Percentiles rank a stretch among this genome's conserved stretches.
phyloP scores from a whole-genome alignment of 2,329 filamentous ascomycete species.

The Camptophora hylomeconis region DNA sequence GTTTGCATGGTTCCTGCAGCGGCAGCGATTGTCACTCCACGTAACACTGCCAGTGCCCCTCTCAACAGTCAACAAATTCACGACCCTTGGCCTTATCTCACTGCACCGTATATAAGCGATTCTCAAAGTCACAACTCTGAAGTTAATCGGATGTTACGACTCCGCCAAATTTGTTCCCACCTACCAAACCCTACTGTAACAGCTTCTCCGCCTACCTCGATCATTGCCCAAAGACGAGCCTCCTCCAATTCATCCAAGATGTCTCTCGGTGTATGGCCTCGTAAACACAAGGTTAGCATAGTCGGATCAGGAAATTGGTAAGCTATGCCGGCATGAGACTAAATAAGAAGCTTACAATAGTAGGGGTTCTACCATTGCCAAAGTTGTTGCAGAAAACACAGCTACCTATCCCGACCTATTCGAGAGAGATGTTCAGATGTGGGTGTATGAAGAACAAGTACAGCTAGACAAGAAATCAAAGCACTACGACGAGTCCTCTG shows the following conservation, averaged over 20 bases:
- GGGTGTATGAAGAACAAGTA: conserved; percentile 93
- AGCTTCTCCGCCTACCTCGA: conserved; percentile 33
- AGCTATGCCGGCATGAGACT: conserved; percentile 12
- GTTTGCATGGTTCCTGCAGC: too few species aligned
- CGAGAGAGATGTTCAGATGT: conserved; percentile 88
- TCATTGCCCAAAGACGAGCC: conserved; percentile 31
- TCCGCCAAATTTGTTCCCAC: conserved; percentile 7
- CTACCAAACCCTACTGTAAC: conserved; percentile 29
- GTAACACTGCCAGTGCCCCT: too few species aligned
- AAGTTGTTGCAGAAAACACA: conserved; percentile 91
- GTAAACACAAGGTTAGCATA: conserved; percentile 88
- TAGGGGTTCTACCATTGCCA: conserved; percentile 93
- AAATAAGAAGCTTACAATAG: conserved; percentile 1
- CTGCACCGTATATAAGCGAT: too few species aligned
- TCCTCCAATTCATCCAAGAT: too few species aligned
- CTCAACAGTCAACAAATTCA: too few species aligned
- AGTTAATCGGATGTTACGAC: too few species aligned
- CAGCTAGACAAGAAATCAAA: conserved; percentile 57
- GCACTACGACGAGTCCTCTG: conserved; percentile 52
- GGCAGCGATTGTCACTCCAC: too few species aligned
- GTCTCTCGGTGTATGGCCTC: too few species aligned
- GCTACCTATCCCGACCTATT: conserved; percentile 66
- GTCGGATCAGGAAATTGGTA: conserved; percentile 96
- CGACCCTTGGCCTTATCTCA: too few species aligned
- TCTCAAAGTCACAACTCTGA: too few species aligned